These are phyloP conservation scores for Hypoxylon sp. DNA, from an alignment of 2,329 filamentous ascomycete genomes.

Conservation along the genomic window DNA sequence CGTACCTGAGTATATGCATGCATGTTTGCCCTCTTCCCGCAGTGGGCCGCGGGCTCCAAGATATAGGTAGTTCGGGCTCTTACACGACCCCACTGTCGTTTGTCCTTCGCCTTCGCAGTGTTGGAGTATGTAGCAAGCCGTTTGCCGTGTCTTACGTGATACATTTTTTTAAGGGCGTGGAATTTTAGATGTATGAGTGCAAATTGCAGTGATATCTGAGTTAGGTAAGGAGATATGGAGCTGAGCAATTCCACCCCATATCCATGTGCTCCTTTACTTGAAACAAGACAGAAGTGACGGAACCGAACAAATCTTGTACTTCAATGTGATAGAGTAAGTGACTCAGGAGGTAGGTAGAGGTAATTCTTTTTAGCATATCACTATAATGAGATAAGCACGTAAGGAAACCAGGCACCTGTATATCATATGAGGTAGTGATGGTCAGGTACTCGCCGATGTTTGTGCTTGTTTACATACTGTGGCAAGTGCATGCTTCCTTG, in stretches of 20 bases:
- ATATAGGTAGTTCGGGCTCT: constrained; percentile 8
- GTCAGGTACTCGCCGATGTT: constrained; percentile 10
- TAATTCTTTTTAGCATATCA: too few relatives aligned
- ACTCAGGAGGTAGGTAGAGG: too few relatives aligned
- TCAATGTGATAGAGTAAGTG: not conserved
- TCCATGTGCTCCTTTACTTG: not conserved
- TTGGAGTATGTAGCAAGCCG: constrained; percentile 18
- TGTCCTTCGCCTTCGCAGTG: constrained; percentile 18
- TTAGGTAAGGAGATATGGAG: too few relatives aligned
- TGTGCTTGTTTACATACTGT: constrained; percentile 16
- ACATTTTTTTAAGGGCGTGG: too few relatives aligned
- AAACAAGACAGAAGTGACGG: not conserved
- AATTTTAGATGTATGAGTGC: not conserved
- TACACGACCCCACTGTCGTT: constrained; percentile 21
- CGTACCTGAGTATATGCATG: too few relatives aligned
- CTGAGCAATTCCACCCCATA: not conserved
- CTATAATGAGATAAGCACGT: too few relatives aligned
- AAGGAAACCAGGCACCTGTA: too few relatives aligned
- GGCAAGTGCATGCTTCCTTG: constrained; percentile 5
- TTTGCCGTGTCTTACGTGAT: constrained; percentile 26
- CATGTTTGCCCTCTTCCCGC: constrained; percentile 13
- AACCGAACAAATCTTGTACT: not conserved
- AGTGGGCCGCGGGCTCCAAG: not conserved
- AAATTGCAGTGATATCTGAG: too few relatives aligned
- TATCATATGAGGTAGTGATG: not conserved